Conservation (phyloP, 2,329 filamentous ascomycete species). For the Colletotrichum phormii region DNA sequence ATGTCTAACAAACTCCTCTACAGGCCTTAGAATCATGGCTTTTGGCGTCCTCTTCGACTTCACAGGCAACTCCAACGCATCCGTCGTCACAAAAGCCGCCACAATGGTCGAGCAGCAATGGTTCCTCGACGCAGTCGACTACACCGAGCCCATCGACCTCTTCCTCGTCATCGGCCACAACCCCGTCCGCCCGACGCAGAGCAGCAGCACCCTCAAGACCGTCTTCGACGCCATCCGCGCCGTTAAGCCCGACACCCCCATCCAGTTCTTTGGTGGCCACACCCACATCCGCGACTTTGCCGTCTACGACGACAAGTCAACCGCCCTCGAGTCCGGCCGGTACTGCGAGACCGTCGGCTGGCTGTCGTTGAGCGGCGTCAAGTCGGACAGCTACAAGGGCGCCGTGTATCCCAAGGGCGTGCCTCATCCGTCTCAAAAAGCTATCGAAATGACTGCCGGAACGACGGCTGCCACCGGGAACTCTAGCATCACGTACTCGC, state of each 20-base stretch:
- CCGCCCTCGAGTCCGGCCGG: conserved; percentile 71
- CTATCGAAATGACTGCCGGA: conserved; percentile 29
- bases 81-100: conserved; percentile 68
- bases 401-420: conserved; percentile 50
- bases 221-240: conserved; percentile 70
- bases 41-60: conserved; percentile 59
- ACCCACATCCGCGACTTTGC: conserved; percentile 74
- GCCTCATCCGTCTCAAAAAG: conserved; percentile 53
- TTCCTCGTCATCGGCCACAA: conserved; percentile 75
- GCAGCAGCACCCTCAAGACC: conserved; percentile 54
- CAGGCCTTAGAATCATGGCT: conserved; percentile 54
- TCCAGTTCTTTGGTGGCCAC: conserved; percentile 75
- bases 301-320: conserved; percentile 71
- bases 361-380: conserved; percentile 72
- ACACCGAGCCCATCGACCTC: conserved; percentile 67
- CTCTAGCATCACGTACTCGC: conserved; percentile 59
- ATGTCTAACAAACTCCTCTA: fast-evolving
- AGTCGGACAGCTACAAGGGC: conserved; percentile 53
- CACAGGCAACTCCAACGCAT: conserved; percentile 69
- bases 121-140: conserved; percentile 69
- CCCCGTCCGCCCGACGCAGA: conserved; percentile 59
- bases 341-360: conserved; percentile 78
- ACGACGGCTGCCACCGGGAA: conserved; percentile 39
- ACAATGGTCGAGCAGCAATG: conserved; percentile 65
- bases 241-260: conserved; percentile 65